These are phyloP conservation scores for Luvunga scandens DNA, from an alignment of 345 rosid species.

Conservation along the genomic window DNA sequence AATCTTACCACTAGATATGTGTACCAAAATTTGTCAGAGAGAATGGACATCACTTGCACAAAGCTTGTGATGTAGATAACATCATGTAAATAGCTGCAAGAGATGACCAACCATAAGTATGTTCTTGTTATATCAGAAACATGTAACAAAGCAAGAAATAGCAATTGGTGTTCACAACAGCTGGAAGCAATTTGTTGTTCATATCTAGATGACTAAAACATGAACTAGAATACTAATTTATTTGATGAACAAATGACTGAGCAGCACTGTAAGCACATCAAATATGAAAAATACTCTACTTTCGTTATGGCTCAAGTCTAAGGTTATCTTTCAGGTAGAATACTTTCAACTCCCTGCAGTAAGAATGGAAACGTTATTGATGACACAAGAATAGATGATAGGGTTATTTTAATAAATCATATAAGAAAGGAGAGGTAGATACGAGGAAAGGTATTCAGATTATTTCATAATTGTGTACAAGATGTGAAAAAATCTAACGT, in stretches of 20 bases:
- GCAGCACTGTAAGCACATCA: not conserved
- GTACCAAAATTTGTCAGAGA: slow-evolving; percentile 86
- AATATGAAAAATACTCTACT: not conserved
- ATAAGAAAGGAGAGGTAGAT: not conserved
- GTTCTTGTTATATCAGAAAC: not conserved
- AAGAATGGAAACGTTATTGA: not conserved
- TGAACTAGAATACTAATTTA: not conserved
- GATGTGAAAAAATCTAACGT: not conserved
- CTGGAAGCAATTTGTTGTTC: not conserved
- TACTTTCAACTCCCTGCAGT: not conserved
- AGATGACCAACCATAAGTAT: slow-evolving; percentile 7
- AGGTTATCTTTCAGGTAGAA: not conserved
- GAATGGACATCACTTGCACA: slow-evolving; percentile 73
- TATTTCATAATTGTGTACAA: not conserved
- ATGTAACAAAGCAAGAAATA: not conserved
- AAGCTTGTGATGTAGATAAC: slow-evolving; percentile 81
- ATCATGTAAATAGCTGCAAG: slow-evolving; percentile 74
- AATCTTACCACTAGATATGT: slow-evolving; percentile 73
- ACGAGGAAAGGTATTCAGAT: not conserved
- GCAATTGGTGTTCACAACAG: not conserved
- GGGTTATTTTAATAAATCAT: not conserved
- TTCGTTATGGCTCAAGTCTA: not conserved
- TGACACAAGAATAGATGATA: not conserved
- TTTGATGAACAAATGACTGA: not conserved
- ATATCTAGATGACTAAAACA: not conserved